Percentiles rank a stretch among this genome's conserved stretches.
phyloP scores from a whole-genome alignment of 768 basidiomycete species.

The Postia placenta region DNA sequence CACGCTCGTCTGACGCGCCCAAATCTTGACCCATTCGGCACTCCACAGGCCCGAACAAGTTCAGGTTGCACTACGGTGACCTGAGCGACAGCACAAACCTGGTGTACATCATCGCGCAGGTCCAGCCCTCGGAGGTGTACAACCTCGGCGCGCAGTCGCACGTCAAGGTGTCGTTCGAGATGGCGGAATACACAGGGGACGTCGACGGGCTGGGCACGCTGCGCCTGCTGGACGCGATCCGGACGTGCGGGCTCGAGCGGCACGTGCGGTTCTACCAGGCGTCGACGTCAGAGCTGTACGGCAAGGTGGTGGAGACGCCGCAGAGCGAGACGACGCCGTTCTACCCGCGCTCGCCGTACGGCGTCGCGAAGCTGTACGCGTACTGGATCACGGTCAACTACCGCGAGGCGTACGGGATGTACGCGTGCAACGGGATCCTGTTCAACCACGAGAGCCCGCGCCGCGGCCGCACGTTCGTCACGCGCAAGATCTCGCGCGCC shows the following conservation, averaged over 20 bases:
- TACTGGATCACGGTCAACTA: constrained; percentile 92
- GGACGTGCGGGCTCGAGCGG: constrained; percentile 91
- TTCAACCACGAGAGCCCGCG: constrained; percentile 99
- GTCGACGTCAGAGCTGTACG: constrained; percentile 95
- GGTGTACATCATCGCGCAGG: constrained; percentile 92
- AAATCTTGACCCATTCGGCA: background rate
- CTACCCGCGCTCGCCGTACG: constrained; percentile 97
- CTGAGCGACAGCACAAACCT: constrained; percentile 95
- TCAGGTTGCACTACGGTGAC: constrained; percentile 89
- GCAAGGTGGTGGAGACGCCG: constrained; percentile 92
- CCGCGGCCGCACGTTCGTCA: constrained; percentile 92
- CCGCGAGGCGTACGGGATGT: constrained; percentile 95
- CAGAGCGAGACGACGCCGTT: constrained; percentile 96
- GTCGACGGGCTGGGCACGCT: constrained; percentile 95
- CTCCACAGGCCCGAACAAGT: constrained; percentile 57
- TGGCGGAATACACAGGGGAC: constrained; percentile 98
- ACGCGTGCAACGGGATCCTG: constrained; percentile 92
- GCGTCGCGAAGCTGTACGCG: constrained; percentile 90
- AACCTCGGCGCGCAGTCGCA: constrained; percentile 97
- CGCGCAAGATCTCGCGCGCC: constrained; percentile 89
- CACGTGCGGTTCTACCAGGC: constrained; percentile 97
- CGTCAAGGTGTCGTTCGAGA: constrained; percentile 99
- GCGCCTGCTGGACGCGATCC: constrained; percentile 91
- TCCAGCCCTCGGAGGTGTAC: constrained; percentile 94
- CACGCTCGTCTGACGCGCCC: too few species aligned